A percentile compares a stretch with the other conserved stretches of the same genome.
phyloP scores from a whole-genome alignment of 768 basidiomycete genomes.

The Strobilomyces dryophilus region DNA sequence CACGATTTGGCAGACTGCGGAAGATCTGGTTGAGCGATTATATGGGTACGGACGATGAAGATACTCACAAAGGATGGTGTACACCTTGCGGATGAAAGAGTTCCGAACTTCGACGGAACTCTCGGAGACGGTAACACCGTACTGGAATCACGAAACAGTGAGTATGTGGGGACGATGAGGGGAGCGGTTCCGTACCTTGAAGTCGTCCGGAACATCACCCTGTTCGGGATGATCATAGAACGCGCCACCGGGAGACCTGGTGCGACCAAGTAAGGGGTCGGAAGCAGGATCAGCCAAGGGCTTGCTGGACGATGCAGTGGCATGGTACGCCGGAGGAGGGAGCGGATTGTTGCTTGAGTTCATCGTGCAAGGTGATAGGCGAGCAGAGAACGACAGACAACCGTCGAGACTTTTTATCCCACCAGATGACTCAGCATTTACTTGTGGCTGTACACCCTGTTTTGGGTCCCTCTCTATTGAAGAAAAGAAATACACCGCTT shows the following conservation, averaged over 20 bases:
- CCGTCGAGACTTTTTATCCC: conserved; percentile 8
- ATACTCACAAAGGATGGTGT: conserved; percentile 78
- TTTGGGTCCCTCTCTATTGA: conserved; percentile 1
- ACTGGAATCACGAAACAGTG: conserved; percentile 39
- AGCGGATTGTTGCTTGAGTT: conserved; percentile 51
- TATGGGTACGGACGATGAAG: not conserved
- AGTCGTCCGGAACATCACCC: conserved; percentile 87
- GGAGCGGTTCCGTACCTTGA: conserved; percentile 60
- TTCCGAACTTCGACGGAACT: conserved; percentile 73
- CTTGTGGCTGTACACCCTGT: conserved; percentile 20
- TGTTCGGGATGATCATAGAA: conserved; percentile 69
- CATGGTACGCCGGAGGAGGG: conserved; percentile 56
- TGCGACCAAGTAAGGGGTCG: conserved; percentile 55
- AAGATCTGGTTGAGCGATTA: conserved; percentile 3
- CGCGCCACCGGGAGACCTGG: conserved; percentile 44
- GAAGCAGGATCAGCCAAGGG: conserved; percentile 31
- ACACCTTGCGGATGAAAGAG: conserved; percentile 90
- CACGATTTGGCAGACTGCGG: conserved; percentile 70
- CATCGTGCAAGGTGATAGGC: conserved; percentile 40
- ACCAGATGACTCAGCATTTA: conserved; percentile 21
- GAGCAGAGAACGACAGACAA: conserved; percentile 8
- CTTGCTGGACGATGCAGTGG: conserved; percentile 37
- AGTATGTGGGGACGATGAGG: not conserved
- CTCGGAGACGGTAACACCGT: conserved; percentile 77
- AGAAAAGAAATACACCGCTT: not conserved